Conservation (phyloP, 306 rosid species). For the Fragaria ananassa region DNA sequence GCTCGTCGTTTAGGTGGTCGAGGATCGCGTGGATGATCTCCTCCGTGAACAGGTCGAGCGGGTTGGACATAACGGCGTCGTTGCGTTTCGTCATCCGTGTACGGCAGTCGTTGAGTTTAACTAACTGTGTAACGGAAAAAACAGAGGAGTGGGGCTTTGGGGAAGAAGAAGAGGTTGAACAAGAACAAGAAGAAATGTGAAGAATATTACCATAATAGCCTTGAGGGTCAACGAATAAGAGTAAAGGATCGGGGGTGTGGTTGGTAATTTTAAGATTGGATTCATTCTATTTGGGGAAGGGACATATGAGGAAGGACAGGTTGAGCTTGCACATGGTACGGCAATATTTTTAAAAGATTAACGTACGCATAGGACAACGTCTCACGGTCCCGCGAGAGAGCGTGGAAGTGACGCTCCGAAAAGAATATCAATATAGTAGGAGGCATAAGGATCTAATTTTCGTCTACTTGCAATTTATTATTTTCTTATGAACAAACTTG, state of each 20-base stretch:
- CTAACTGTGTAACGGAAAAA: conserved; percentile 10
- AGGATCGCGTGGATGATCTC: conserved; percentile 61
- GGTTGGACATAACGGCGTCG: conserved; percentile 15
- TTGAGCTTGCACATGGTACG: conserved; percentile 28
- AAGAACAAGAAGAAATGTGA: background rate
- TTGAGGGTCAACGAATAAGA: background rate
- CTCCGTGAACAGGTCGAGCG: conserved; percentile 50
- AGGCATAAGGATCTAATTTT: background rate
- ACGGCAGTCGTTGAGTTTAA: background rate
- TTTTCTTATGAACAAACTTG: no score
- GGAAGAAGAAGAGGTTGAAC: background rate
- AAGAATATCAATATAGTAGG: background rate
- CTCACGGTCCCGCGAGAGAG: background rate
- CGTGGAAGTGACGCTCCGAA: background rate
- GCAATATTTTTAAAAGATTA: background rate
- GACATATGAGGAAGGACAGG: conserved; percentile 21
- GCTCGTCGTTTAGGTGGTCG: conserved; percentile 31
- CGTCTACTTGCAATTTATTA: background rate
- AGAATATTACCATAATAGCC: background rate
- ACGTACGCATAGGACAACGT: background rate
- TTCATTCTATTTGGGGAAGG: conserved; percentile 17
- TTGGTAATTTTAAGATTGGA: background rate
- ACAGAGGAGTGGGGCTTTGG: background rate
- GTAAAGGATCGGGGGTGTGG: background rate
- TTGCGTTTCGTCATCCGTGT: conserved; percentile 20